phyloP scores from a whole-genome alignment of 345 rosid genomes.

The Lumnitzera littorea region DNA sequence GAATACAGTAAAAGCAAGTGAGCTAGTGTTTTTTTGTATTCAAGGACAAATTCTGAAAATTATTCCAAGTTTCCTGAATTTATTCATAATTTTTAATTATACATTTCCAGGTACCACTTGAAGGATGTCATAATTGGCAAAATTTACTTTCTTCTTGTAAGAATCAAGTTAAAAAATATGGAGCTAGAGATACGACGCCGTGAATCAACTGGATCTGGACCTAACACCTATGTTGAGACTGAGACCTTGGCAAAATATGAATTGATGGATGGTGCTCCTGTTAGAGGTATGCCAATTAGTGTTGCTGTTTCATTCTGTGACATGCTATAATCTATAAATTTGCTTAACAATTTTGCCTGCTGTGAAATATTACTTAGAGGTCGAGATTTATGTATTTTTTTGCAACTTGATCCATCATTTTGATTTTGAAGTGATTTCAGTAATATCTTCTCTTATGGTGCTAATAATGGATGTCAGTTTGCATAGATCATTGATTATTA shows the following conservation, averaged over 20 bases:
- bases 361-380: too few relatives aligned
- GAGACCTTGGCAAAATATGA: slow-evolving; percentile 60
- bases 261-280: slow-evolving; percentile 67
- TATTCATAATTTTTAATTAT: too few relatives aligned
- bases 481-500: too few relatives aligned
- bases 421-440: too few relatives aligned
- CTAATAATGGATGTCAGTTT: too few relatives aligned
- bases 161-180: slow-evolving; percentile 61
- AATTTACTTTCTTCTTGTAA: slow-evolving; percentile 53
- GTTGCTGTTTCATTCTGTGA: background rate
- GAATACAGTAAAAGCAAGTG: slow-evolving; percentile 69
- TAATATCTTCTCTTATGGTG: too few relatives aligned
- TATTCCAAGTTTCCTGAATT: background rate
- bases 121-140: slow-evolving; percentile 58
- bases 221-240: slow-evolving; percentile 57
- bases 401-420: too few relatives aligned
- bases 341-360: background rate
- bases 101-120: slow-evolving; percentile 42
- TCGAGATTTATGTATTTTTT: too few relatives aligned
- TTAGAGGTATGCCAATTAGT: slow-evolving; percentile 31
- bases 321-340: background rate
- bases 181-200: slow-evolving; percentile 66
- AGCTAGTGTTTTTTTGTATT: slow-evolving; percentile 9
- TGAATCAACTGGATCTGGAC: slow-evolving; percentile 60
- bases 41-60: background rate